Conservation (phyloP, 129 eudicot species). For the Tagetes patula region DNA sequence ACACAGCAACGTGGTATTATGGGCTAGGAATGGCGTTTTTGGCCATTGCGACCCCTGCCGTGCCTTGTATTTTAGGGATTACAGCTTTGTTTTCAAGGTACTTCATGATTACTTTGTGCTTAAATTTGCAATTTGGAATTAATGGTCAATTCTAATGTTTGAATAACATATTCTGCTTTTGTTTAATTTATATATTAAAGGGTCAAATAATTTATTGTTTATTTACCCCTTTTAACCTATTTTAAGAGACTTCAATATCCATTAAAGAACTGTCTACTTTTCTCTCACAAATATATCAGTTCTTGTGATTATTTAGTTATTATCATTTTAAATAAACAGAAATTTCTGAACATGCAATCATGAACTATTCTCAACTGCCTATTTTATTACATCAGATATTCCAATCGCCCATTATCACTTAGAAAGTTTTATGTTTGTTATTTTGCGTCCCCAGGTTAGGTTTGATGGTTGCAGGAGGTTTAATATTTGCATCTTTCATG, state of each 20-base stretch:
- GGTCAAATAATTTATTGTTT: not conserved
- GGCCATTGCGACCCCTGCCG: slow-evolving; percentile 66
- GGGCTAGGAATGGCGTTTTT: slow-evolving; percentile 77
- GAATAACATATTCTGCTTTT: slow-evolving; percentile 13
- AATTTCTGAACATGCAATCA: not conserved
- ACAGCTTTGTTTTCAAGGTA: slow-evolving; percentile 89
- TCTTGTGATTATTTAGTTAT: not conserved
- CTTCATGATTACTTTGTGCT: slow-evolving; percentile 7
- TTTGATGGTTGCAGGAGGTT: slow-evolving; percentile 77
- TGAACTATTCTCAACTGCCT: not conserved
- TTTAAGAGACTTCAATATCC: not conserved
- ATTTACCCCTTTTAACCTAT: not conserved
- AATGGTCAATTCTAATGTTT: not conserved
- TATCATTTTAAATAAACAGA: not conserved
- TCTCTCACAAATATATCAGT: not conserved
- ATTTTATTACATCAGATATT: not conserved
- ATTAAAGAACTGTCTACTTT: not conserved
- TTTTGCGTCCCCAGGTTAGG: slow-evolving; percentile 63
- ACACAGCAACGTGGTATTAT: slow-evolving; percentile 70
- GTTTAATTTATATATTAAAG: not conserved
- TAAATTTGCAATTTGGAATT: not conserved
- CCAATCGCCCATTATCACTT: not conserved
- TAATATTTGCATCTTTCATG: slow-evolving; percentile 82
- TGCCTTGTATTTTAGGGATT: slow-evolving; percentile 75
- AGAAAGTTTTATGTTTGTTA: not conserved